A percentile compares a stretch with the other conserved stretches of the same genome.
Evolutionary conservation across 306 rosid species (phyloP).

Genomic region (Sesbania bispinosa): DNA sequence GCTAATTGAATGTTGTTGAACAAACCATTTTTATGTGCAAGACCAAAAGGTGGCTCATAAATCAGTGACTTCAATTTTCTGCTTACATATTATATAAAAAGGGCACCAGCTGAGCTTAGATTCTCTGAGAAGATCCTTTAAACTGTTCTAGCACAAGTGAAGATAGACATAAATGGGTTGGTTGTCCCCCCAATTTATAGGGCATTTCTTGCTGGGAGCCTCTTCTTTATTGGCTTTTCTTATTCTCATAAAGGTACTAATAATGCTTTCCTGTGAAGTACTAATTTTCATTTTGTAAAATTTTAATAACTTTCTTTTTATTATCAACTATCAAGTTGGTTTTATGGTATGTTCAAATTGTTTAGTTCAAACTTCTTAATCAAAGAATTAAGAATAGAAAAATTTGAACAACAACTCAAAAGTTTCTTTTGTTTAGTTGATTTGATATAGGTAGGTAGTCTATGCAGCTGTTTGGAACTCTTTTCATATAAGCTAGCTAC

Average conservation of each 20-base stretch:
- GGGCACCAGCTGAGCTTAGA: not conserved
- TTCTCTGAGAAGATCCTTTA: not conserved
- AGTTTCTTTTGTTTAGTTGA: not conserved
- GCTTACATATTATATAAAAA: constrained; percentile 17
- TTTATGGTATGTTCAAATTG: not conserved
- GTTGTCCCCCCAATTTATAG: not conserved
- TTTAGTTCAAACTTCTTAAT: not conserved
- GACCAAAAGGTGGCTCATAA: constrained; percentile 18
- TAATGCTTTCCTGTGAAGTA: not conserved
- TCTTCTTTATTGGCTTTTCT: constrained; percentile 35
- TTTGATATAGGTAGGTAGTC: not conserved
- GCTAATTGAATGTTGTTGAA: constrained; percentile 37
- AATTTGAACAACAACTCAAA: not conserved
- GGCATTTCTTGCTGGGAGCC: constrained; percentile 33
- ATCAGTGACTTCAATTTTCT: not conserved
- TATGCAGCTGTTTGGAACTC: constrained; percentile 1
- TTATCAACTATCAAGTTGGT: not conserved
- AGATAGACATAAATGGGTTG: constrained; percentile 27
- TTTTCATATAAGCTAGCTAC: not conserved
- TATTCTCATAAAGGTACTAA: constrained; percentile 34
- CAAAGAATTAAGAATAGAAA: constrained; percentile 2
- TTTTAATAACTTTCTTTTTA: not conserved
- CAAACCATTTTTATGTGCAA: constrained; percentile 27
- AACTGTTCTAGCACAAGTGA: constrained; percentile 18
- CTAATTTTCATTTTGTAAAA: not conserved